Percentiles rank a stretch among this genome's conserved stretches.
Conservation (phyloP, 2,329 filamentous ascomycete species). For the Sclerotinia nivalis region DNA sequence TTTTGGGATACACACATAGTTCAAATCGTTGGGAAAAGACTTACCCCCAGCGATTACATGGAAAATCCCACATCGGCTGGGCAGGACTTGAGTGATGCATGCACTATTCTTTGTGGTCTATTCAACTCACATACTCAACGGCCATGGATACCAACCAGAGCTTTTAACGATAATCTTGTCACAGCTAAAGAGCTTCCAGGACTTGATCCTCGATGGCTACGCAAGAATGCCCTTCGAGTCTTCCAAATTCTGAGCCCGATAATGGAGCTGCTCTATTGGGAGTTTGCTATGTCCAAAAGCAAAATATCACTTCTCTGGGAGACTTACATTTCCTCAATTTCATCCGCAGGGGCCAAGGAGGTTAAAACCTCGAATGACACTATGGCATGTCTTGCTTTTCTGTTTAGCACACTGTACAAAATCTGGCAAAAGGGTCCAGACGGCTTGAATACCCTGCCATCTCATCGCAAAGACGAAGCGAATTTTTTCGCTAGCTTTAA, state of each 20-base stretch:
- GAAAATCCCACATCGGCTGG: conserved; percentile 43
- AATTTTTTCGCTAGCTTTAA: conserved; percentile 58
- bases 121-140: conserved; percentile 57
- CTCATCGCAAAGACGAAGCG: conserved; percentile 31
- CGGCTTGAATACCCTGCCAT: conserved; percentile 31
- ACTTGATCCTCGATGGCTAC: conserved; percentile 84
- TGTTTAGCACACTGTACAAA: conserved; percentile 67
- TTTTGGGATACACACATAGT: conserved; percentile 78
- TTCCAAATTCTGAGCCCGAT: conserved; percentile 62
- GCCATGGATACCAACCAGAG: conserved; percentile 74
- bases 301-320: conserved; percentile 57
- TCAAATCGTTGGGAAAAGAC: conserved; percentile 60
- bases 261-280: conserved; percentile 61
- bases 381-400: conserved; percentile 72
- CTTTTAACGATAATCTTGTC: conserved; percentile 54
- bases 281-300: conserved; percentile 63
- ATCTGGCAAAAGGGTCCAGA: conserved; percentile 63
- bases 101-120: conserved; percentile 71
- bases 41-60: conserved; percentile 44
- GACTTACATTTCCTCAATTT: conserved; percentile 61
- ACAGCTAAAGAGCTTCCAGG: conserved; percentile 74
- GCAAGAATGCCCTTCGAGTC: conserved; percentile 67
- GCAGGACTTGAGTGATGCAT: conserved; percentile 59
- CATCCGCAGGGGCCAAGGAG: conserved; percentile 75
- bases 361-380: conserved; percentile 86